These are phyloP conservation scores for Teunomyces gatunensis DNA, from an alignment of 805 yeast species.

Conservation along the genomic window DNA sequence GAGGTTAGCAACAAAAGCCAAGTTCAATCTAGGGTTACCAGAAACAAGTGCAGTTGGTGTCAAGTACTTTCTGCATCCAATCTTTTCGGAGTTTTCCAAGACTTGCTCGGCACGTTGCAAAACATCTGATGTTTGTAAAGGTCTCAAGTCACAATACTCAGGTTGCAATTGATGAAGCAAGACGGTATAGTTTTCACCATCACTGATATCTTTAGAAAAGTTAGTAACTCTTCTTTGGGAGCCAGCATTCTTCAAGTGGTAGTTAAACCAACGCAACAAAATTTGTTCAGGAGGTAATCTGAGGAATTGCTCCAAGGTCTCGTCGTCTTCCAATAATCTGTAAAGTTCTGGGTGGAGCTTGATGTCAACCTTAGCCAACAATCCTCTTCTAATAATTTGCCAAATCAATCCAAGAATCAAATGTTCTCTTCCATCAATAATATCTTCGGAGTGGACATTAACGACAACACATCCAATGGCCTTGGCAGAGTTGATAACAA, in stretches of 20 bases:
- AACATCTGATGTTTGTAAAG: constrained; percentile 75
- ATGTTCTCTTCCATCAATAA: constrained; percentile 91
- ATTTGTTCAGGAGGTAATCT: constrained; percentile 98
- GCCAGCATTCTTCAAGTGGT: constrained; percentile 88
- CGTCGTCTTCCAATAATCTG: constrained; percentile 92
- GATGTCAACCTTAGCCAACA: constrained; percentile 91
- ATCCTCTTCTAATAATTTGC: constrained; percentile 97
- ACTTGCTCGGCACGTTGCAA: constrained; percentile 84
- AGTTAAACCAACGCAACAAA: constrained; percentile 94
- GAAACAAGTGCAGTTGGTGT: constrained; percentile 91
- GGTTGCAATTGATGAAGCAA: constrained; percentile 87
- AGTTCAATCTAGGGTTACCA: constrained; percentile 93
- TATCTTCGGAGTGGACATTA: constrained; percentile 94
- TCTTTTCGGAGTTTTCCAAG: constrained; percentile 80
- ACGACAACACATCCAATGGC: constrained; percentile 99
- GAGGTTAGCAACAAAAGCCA: constrained; percentile 95
- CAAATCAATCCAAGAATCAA: constrained; percentile 87
- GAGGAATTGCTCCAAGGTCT: constrained; percentile 93
- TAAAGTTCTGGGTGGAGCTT: constrained; percentile 95
- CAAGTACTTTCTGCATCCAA: constrained; percentile 90
- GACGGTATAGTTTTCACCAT: constrained; percentile 93
- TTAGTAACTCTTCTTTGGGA: constrained; percentile 84
- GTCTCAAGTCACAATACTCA: constrained; percentile 73
- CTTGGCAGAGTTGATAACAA: constrained; percentile 96
- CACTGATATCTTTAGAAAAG: constrained; percentile 83